Percentiles rank a stretch among this genome's conserved stretches.
These are phyloP conservation scores for Aspergillus sojae DNA, from an alignment of 2,329 filamentous ascomycete genomes.

Conservation along the genomic window DNA sequence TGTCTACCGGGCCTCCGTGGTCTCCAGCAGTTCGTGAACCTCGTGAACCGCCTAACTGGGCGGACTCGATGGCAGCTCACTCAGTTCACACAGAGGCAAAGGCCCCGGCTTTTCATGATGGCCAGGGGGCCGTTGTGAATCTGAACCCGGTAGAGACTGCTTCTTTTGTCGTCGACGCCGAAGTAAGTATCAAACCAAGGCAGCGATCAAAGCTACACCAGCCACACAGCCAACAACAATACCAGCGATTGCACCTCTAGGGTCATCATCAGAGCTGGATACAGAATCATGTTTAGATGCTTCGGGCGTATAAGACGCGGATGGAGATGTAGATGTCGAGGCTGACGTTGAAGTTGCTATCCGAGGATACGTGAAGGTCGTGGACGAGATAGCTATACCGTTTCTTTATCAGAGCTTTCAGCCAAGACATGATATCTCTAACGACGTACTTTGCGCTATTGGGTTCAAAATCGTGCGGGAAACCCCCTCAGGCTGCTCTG, in stretches of 20 bases:
- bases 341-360: neutral
- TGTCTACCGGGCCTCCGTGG: neutral
- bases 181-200: neutral
- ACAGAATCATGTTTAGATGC: neutral
- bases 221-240: constrained; percentile 3
- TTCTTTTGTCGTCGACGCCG: neutral
- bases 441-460: neutral
- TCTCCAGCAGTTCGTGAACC: neutral
- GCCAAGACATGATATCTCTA: neutral
- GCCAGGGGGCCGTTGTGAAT: neutral
- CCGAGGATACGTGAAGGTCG: neutral
- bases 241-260: neutral
- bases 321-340: neutral
- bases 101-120: neutral
- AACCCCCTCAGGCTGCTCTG: neutral
- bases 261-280: neutral
- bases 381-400: neutral
- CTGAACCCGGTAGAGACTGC: neutral
- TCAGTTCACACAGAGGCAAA: neutral
- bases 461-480: neutral
- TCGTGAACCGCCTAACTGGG: neutral
- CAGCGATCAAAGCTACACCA: neutral
- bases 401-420: neutral
- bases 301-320: neutral
- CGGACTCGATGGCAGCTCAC: neutral